phyloP scores from a whole-genome alignment of 164 flowering plant species.

The Taxillus chinensis region DNA sequence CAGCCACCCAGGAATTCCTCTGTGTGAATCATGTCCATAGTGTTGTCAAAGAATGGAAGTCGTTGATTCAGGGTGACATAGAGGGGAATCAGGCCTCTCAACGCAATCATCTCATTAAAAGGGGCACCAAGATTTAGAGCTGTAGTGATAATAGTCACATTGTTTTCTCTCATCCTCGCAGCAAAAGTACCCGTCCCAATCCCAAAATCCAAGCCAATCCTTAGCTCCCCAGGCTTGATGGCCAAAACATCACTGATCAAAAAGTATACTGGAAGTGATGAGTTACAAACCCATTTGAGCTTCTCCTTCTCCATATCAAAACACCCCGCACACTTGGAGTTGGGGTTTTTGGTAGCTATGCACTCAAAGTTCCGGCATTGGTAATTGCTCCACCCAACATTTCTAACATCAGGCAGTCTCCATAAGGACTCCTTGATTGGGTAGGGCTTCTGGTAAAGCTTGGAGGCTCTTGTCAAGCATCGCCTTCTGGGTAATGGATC shows the following conservation, averaged over 20 bases:
- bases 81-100: constrained; percentile 78
- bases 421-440: constrained; percentile 76
- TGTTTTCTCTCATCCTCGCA: constrained; percentile 79
- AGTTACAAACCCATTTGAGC: constrained; percentile 72
- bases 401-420: constrained; percentile 65
- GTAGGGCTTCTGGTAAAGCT: constrained; percentile 62
- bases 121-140: constrained; percentile 93
- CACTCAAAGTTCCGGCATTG: constrained; percentile 67
- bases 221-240: constrained; percentile 68
- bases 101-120: constrained; percentile 80
- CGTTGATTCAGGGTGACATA: constrained; percentile 69
- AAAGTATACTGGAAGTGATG: constrained; percentile 46
- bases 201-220: constrained; percentile 75
- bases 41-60: constrained; percentile 87
- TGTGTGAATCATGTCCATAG: constrained; percentile 88
- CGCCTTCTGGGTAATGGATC: constrained; percentile 85
- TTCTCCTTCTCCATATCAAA: constrained; percentile 88
- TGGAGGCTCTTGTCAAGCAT: constrained; percentile 77
- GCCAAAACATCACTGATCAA: constrained; percentile 50
- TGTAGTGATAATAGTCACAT: constrained; percentile 68
- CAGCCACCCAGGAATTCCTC: constrained; percentile 80
- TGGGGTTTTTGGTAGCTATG: constrained; percentile 56
- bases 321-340: constrained; percentile 64
- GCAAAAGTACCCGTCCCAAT: constrained; percentile 84
- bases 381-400: constrained; percentile 75